Base-by-base conservation (phyloP, 495 filamentous ascomycete species). In the Aspergillus heteromorphus region DNA sequence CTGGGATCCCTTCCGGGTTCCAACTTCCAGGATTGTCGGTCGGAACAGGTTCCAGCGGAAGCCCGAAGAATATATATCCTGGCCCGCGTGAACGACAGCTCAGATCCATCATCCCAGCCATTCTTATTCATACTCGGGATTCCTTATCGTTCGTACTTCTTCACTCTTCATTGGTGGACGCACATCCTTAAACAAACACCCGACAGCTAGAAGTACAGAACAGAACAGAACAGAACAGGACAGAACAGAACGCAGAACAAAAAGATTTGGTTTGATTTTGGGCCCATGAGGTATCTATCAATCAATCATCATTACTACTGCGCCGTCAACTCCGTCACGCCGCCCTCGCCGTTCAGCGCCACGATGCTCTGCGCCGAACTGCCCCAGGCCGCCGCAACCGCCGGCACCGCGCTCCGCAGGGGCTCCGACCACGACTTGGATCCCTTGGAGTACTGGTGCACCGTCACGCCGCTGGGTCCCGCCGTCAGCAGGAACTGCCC, bases 401-500 rank as follows among this genome's bases (percentile, higher is more conserved):
- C 87, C 16, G 86, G 80, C 18, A 88, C 79, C 14, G 88, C 90
- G 60, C 77, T 87, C 52, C 86, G 79, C 38, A 97, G 72, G 3
- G 88, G 85, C 76, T 97, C 91, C 13, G 87, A 86, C 95, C 95
- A 98, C 21, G 77, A 75, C 77, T 96, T 98, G 27, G 81, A 73
- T 14, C 78, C 67, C 75, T 97, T 97, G 36, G 78, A 74, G 68
- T 93, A 98, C 58, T 92, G 85, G 65, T 92, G 89, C 49, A 98
- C 89, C 25, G 86, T 87, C 43, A 96, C 73, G 6, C 91, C 90
- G 41, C 85, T 83, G 1, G 87, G 81, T 0, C 95, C 95, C 14
- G 81, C 88, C 17, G 87, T 85, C 16, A 92, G 86, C 16, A 97
- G 79, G 71, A 87, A 98, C 67, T 97, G 93, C 19, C 92, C 93